Evolutionary conservation across 306 rosid species (phyloP), one percentile per base, ranked within the genome.

Genomic region (Luffa aegyptiaca): DNA sequence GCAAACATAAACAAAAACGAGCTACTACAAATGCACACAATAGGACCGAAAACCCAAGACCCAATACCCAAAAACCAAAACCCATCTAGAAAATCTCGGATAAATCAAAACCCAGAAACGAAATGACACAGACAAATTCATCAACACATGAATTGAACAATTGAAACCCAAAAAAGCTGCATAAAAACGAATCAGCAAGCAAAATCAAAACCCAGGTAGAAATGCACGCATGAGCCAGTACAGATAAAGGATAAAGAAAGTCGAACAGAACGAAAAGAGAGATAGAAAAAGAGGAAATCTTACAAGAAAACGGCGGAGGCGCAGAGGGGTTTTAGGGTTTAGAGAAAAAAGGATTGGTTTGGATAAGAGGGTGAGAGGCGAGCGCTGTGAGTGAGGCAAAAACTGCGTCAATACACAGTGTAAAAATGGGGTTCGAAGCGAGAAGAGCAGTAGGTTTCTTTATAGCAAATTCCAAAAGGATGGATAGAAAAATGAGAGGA

Each of bases 331-430:
- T 46, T 26, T 42, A 70, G 80, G 90, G 82, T 75, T 79, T 81
- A 66, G 81, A 58, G 13, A 16, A 53, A 39, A 33, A 69, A 52
- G 64, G 36, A 26, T 63, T 53, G 68, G 44, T 80, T 78, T 77
- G 86, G 88, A 85, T 83, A 85, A 85, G 86, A 82, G 62, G 63
- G 13, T 44, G 81, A 52, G 73, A 66, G 53, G 46, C 11, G 66
- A 26, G 49, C 44, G 81, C 52, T 3, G 41, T 6, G 80, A 42
- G 39, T 41, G 35, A 39, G 62, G 6, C 56, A 20, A 61, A 61
- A 76, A 39, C 51, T 18, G 49, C 9, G 37, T 10, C 10, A 41
- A 10, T 53, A 39, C 52, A 76, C 36, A 21, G 14, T 58, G 12
- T 39, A 35, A 39, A 33, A 11, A 3, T 26, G 80, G 65, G 8